Conservation (phyloP, 768 basidiomycete species). For the Scleroderma citrinum region DNA sequence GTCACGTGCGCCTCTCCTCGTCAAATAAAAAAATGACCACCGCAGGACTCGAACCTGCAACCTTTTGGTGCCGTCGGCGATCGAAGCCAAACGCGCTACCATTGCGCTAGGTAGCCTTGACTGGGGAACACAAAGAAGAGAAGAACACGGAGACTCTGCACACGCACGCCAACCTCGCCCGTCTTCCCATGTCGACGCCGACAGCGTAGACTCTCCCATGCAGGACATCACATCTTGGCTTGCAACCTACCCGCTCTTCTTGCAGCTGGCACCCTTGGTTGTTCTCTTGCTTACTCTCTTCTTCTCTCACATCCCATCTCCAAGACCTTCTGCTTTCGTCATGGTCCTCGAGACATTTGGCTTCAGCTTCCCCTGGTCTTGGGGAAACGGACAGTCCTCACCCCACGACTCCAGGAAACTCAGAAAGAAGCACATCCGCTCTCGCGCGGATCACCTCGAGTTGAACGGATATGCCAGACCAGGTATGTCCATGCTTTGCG, state of each 20-base stretch:
- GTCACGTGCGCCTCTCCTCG: conserved; percentile 26
- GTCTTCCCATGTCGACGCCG: conserved; percentile 16
- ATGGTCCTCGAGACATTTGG: conserved; percentile 59
- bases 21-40: conserved; percentile 54
- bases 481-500: conserved; percentile 17
- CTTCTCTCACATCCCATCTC: conserved; percentile 26
- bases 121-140: fast-evolving
- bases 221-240: conserved; percentile 37
- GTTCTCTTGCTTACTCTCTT: conserved; percentile 39
- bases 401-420: conserved; percentile 37
- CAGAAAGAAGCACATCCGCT: conserved; percentile 45
- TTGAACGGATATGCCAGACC: conserved; percentile 30
- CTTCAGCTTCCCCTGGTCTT: conserved; percentile 58
- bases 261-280: conserved; percentile 54
- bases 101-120: conserved; percentile 82
- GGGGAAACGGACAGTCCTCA: conserved; percentile 34
- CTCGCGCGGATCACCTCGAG: conserved; percentile 53
- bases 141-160: neutral
- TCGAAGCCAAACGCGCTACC: conserved; percentile 96
- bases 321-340: conserved; percentile 18
- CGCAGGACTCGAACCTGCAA: conserved; percentile 97
- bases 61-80: conserved; percentile 79
- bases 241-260: conserved; percentile 36
- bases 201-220: conserved; percentile 18
- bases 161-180: neutral